These are phyloP conservation scores for Trypanosoma lewisi DNA, from an alignment of 208 protist species.

Conservation along the genomic window DNA sequence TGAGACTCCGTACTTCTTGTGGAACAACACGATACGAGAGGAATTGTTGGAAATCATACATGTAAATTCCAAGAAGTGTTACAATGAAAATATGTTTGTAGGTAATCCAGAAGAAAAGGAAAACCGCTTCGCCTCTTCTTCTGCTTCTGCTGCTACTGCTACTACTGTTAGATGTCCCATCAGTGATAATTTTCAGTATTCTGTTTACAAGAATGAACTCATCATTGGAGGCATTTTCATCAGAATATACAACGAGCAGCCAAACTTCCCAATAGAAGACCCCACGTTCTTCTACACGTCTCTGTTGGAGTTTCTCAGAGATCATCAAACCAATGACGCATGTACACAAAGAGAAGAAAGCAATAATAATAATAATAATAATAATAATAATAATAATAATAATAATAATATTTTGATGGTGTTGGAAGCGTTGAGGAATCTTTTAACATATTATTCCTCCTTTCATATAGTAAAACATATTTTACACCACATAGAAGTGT, in stretches of 20 bases:
- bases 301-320: conserved; percentile 46
- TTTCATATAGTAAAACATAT: conserved; percentile 8
- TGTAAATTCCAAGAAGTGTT: conserved; percentile 45
- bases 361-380: conserved; percentile 8
- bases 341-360: no score
- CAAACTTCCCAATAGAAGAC: conserved; percentile 68
- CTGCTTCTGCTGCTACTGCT: no score
- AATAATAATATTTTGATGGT: conserved; percentile 27
- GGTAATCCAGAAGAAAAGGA: no score
- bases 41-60: conserved; percentile 76
- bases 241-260: conserved; percentile 86
- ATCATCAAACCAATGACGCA: conserved; percentile 26
- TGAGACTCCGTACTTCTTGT: conserved; percentile 85
- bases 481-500: conserved; percentile 18
- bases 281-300: conserved; percentile 57
- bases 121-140: no score
- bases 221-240: conserved; percentile 88
- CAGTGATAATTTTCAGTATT: conserved; percentile 68
- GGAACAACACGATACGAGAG: conserved; percentile 80
- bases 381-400: conserved; percentile 7
- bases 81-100: conserved; percentile 35
- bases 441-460: conserved; percentile 29
- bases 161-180: no score
- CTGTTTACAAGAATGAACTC: conserved; percentile 64
- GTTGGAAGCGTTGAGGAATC: conserved; percentile 37